phyloP scores from a whole-genome alignment of 148 eudicot species.

The Cornus controversa region DNA sequence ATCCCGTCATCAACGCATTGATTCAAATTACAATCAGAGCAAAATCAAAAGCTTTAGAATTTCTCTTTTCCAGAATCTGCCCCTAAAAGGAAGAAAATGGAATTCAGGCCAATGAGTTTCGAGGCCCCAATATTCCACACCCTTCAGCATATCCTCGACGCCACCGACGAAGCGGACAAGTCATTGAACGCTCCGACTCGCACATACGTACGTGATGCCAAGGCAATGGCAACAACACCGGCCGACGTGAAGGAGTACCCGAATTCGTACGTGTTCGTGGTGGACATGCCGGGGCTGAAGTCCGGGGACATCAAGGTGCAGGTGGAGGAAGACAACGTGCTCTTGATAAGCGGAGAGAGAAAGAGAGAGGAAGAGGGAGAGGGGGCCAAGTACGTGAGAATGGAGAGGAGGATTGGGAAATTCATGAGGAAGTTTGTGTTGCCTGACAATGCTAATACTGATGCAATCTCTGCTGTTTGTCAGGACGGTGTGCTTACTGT shows the following conservation, averaged over 20 bases:
- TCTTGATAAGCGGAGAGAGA: constrained; percentile 61
- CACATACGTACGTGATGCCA: constrained; percentile 58
- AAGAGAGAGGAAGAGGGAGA: constrained; percentile 56
- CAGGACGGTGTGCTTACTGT: constrained; percentile 71
- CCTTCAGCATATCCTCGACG: constrained; percentile 50
- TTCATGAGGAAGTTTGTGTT: constrained; percentile 72
- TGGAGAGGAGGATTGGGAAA: constrained; percentile 78
- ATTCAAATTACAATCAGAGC: background rate
- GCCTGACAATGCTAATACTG: constrained; percentile 68
- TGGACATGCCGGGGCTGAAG: constrained; percentile 79
- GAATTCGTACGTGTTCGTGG: constrained; percentile 46
- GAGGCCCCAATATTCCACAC: constrained; percentile 51
- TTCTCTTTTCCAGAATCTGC: no score
- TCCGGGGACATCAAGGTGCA: constrained; percentile 58
- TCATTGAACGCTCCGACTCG: constrained; percentile 39
- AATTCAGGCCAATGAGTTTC: constrained; percentile 44
- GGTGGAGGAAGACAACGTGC: constrained; percentile 62
- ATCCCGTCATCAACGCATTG: background rate
- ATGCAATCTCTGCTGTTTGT: constrained; percentile 46
- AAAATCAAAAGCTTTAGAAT: background rate
- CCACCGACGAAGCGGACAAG: constrained; percentile 29
- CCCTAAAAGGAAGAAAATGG: constrained; percentile 42
- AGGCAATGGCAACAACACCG: constrained; percentile 61
- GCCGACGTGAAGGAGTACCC: constrained; percentile 71
- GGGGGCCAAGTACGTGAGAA: constrained; percentile 57